Percentiles rank a stretch among this genome's conserved stretches.
Evolutionary conservation across 148 eudicot genomes (phyloP).

Genomic region (Vaccinium vitisidaea): DNA sequence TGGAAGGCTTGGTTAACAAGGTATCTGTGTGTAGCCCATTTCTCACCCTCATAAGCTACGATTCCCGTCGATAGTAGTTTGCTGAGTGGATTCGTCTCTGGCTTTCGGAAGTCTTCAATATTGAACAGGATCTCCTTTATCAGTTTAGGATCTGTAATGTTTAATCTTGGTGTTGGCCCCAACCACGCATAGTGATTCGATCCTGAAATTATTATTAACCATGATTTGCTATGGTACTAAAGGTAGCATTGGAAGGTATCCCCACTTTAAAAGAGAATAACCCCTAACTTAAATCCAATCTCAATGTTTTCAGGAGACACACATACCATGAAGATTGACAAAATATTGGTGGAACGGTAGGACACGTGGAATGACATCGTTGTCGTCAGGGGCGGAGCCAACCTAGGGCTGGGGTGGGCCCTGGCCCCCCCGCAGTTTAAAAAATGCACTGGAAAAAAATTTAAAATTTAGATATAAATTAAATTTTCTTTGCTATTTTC

Average conservation of each 20-base stretch:
- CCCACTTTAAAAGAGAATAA: no score
- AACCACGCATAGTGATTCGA: slow-evolving; percentile 23
- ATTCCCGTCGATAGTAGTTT: slow-evolving; percentile 20
- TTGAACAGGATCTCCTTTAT: slow-evolving; percentile 23
- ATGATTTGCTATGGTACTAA: not conserved
- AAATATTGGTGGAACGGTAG: no score
- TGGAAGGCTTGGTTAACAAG: slow-evolving; percentile 31
- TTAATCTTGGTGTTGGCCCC: slow-evolving; percentile 29
- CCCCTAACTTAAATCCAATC: no score
- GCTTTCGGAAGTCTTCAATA: slow-evolving; percentile 19
- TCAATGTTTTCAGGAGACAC: no score
- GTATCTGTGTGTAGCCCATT: slow-evolving; percentile 31
- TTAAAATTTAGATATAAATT: no score
- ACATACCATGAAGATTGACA: no score
- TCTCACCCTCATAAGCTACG: slow-evolving; percentile 26
- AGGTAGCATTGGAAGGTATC: no score
- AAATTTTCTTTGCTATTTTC: no score
- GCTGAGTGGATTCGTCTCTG: slow-evolving; percentile 20
- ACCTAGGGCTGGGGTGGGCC: no score
- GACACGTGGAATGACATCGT: no score
- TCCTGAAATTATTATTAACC: slow-evolving; percentile 2
- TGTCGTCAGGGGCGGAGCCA: not conserved
- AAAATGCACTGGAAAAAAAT: no score
- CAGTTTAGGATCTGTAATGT: slow-evolving; percentile 28
- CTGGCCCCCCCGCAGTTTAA: no score